phyloP scores from a whole-genome alignment of 257 asterid species.

The Fraxinus quadrangulata region DNA sequence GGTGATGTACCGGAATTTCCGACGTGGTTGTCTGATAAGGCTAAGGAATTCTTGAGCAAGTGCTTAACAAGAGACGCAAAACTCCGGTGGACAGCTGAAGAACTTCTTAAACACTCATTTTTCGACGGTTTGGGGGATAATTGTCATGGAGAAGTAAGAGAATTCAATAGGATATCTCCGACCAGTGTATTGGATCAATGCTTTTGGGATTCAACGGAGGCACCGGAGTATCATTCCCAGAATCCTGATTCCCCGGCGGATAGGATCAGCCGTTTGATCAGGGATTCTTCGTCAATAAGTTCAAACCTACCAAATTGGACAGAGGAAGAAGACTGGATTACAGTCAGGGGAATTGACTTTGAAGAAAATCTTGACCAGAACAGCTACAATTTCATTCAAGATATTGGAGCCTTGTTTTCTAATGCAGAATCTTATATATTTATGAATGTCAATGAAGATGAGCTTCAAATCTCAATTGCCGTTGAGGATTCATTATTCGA shows the following conservation, averaged over 20 bases:
- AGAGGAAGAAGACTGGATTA: slow-evolving; percentile 68
- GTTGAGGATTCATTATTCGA: slow-evolving; percentile 35
- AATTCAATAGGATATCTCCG: slow-evolving; percentile 53
- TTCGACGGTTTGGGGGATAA: slow-evolving; percentile 22
- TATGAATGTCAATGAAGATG: slow-evolving; percentile 30
- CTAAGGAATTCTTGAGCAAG: slow-evolving; percentile 50
- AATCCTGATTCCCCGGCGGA: slow-evolving; percentile 38
- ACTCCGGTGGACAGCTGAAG: slow-evolving; percentile 63
- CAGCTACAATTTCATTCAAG: slow-evolving; percentile 13
- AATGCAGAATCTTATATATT: slow-evolving; percentile 6
- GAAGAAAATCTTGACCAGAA: slow-evolving; percentile 35
- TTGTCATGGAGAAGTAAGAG: slow-evolving; percentile 12
- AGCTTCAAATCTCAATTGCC: slow-evolving; percentile 18
- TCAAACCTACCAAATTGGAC: slow-evolving; percentile 36
- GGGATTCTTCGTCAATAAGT: slow-evolving; percentile 20
- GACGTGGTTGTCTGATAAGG: slow-evolving; percentile 49
- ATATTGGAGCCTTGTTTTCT: slow-evolving; percentile 8
- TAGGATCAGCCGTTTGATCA: slow-evolving; percentile 46
- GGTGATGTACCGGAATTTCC: slow-evolving; percentile 65
- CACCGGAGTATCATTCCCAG: slow-evolving; percentile 26
- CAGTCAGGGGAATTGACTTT: slow-evolving; percentile 46
- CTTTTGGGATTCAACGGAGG: slow-evolving; percentile 69
- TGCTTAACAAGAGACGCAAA: slow-evolving; percentile 56
- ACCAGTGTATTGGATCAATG: slow-evolving; percentile 67
- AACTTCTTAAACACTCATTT: slow-evolving; percentile 77